These are phyloP conservation scores for Saccharum hybrid DNA, from an alignment of 202 grass and related monocot species.

Conservation along the genomic window DNA sequence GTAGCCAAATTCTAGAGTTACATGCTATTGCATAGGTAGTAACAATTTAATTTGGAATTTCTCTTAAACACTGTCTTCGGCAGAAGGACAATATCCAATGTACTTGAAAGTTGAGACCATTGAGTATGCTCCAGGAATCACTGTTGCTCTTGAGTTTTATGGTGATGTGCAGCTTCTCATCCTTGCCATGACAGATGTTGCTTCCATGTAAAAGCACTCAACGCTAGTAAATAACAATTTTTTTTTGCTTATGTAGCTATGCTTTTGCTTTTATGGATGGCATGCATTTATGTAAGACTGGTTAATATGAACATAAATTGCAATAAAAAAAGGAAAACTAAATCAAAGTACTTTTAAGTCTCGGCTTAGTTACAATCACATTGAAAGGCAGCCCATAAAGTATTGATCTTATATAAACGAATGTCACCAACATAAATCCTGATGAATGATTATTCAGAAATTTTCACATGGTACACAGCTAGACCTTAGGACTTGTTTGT, in stretches of 20 bases:
- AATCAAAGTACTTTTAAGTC: background rate
- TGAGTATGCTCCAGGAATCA: too few relatives aligned
- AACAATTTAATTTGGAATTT: slow-evolving; percentile 18
- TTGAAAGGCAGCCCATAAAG: background rate
- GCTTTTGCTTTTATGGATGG: background rate
- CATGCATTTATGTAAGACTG: slow-evolving; percentile 5
- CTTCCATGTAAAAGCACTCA: too few relatives aligned
- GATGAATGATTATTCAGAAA: slow-evolving; percentile 7
- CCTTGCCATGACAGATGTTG: too few relatives aligned
- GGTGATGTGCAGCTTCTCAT: too few relatives aligned
- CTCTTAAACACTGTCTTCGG: background rate
- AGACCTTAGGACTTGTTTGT: background rate
- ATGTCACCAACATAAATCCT: slow-evolving; percentile 13
- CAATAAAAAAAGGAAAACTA: background rate
- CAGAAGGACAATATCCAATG: background rate
- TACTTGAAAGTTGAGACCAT: background rate
- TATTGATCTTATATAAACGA: background rate
- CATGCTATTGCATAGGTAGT: background rate
- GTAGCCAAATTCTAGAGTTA: background rate
- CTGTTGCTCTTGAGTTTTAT: too few relatives aligned
- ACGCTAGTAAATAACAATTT: too few relatives aligned
- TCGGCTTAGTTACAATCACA: slow-evolving; percentile 20
- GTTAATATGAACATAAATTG: background rate
- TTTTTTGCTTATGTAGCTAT: background rate
- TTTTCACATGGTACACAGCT: background rate